Evolutionary conservation across 2,329 filamentous ascomycete genomes (phyloP).

Genomic region (Proliferodiscus dingleyae): DNA sequence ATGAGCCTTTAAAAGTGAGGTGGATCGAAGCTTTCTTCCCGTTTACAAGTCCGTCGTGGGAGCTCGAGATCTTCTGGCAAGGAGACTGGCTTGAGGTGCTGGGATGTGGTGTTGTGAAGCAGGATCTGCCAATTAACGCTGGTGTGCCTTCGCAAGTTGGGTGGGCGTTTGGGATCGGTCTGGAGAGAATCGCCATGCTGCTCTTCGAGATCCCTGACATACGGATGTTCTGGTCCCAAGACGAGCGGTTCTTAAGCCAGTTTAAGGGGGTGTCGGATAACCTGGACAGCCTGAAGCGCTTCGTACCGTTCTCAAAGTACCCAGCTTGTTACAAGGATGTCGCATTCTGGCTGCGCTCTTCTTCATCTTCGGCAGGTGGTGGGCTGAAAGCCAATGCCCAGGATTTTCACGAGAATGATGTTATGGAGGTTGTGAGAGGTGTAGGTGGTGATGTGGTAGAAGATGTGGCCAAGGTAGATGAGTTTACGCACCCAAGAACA

Average conservation of each 20-base stretch:
- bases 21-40: constrained; percentile 99
- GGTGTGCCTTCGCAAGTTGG: constrained; percentile 71
- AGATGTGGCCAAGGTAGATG: constrained; percentile 78
- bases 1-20: constrained; percentile 75
- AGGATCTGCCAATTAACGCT: constrained; percentile 73
- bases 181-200: constrained; percentile 96
- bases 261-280: constrained; percentile 61
- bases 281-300: constrained; percentile 51
- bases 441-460: constrained; percentile 81
- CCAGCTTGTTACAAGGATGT: constrained; percentile 89
- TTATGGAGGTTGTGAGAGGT: constrained; percentile 91
- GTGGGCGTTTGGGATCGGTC: constrained; percentile 92
- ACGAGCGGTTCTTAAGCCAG: constrained; percentile 79
- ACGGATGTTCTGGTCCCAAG: constrained; percentile 88
- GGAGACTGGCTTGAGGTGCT: constrained; percentile 95
- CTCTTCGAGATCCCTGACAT: constrained; percentile 96
- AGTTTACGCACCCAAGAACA: constrained; percentile 84
- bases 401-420: constrained; percentile 86
- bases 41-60: constrained; percentile 93
- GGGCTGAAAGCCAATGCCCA: constrained; percentile 37
- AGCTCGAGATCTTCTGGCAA: constrained; percentile 91
- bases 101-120: constrained; percentile 85
- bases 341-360: constrained; percentile 75
- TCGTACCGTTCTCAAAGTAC: constrained; percentile 85
- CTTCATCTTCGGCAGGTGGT: constrained; percentile 43